Evolutionary conservation across 2,329 filamentous ascomycete species (phyloP).

Genomic region (Phialocephala sp.): DNA sequence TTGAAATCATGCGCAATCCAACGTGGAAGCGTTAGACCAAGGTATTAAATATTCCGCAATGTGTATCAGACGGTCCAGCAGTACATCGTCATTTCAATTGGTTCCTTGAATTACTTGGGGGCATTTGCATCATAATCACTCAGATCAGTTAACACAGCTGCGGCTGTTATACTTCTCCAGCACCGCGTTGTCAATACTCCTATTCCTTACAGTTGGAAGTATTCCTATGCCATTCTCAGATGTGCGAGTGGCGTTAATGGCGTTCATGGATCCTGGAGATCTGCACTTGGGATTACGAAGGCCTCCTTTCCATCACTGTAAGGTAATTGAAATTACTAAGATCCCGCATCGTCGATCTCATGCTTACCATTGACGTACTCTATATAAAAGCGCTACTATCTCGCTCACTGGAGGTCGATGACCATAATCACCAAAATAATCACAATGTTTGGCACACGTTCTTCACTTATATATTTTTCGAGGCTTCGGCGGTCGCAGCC

Average conservation of each 20-base stretch:
- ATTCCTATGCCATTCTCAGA: slow-evolving; percentile 3
- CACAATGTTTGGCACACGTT: slow-evolving; percentile 13
- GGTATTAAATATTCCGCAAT: background rate
- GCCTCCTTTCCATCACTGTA: background rate
- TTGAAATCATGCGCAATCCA: slow-evolving; percentile 2
- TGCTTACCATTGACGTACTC: background rate
- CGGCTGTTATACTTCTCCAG: no score
- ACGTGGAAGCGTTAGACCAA: background rate
- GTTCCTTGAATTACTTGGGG: background rate
- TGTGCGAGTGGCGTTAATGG: background rate
- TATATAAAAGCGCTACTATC: background rate
- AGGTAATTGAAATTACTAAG: background rate
- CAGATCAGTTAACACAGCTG: background rate
- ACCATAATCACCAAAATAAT: background rate
- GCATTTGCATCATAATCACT: background rate
- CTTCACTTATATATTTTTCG: slow-evolving; percentile 9
- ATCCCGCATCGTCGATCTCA: background rate
- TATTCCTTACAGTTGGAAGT: no score
- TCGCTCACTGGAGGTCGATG: background rate
- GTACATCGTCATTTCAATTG: background rate
- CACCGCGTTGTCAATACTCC: background rate
- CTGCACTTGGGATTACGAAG: background rate
- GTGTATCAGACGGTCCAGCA: background rate
- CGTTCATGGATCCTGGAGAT: background rate
- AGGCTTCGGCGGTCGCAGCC: slow-evolving; percentile 15